Evolutionary conservation across 345 rosid species (phyloP).

Genomic region (Odontarrhena argentea): DNA sequence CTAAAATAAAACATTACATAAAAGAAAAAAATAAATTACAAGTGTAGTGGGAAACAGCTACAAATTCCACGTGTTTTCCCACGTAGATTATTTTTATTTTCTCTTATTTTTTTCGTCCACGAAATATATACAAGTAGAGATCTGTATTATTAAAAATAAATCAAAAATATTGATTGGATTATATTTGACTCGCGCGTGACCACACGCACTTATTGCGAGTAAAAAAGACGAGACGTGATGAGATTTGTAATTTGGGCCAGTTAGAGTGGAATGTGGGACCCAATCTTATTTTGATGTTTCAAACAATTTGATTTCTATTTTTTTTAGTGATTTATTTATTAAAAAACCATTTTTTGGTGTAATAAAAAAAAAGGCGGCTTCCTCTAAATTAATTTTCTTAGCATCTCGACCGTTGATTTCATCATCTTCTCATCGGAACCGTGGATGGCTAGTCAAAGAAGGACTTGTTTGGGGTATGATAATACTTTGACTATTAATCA

Average conservation of each 20-base stretch:
- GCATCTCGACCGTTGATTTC: not conserved
- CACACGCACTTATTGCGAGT: slow-evolving; percentile 2
- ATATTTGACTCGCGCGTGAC: slow-evolving; percentile 13
- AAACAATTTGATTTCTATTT: not conserved
- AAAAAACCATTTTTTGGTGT: too few species aligned
- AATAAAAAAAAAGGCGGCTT: slow-evolving; percentile 27
- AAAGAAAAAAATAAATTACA: not conserved
- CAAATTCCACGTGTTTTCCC: slow-evolving; percentile 35
- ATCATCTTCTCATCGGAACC: slow-evolving; percentile 10
- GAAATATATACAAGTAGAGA: slow-evolving; percentile 3
- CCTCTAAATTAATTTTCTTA: not conserved
- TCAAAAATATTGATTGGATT: not conserved
- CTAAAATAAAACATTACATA: not conserved
- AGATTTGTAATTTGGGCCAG: slow-evolving; percentile 39
- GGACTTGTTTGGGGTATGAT: not conserved
- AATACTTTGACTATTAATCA: slow-evolving; percentile 26
- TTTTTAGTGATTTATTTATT: not conserved
- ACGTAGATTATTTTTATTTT: slow-evolving; percentile 23
- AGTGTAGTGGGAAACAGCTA: slow-evolving; percentile 40
- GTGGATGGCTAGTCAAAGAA: not conserved
- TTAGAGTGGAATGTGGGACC: slow-evolving; percentile 33
- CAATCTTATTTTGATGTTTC: not conserved
- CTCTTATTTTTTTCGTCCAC: slow-evolving; percentile 24
- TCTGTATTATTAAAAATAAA: not conserved
- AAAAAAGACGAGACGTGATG: slow-evolving; percentile 24